Evolutionary conservation across 805 yeast species (phyloP).

Genomic region (Cyberlindnera mrakii): DNA sequence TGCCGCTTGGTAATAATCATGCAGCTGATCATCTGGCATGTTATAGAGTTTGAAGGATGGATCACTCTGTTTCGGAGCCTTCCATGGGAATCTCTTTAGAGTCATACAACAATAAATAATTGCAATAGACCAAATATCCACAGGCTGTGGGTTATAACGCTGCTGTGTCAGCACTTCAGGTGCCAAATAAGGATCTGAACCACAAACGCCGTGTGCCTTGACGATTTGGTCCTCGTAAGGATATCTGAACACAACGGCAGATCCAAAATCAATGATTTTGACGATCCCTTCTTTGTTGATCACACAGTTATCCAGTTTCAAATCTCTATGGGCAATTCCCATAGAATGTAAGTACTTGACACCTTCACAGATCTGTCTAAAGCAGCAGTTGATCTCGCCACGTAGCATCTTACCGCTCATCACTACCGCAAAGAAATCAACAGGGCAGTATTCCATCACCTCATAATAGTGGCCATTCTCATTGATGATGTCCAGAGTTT

Average conservation of each 20-base stretch:
- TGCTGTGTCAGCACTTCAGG: slow-evolving; percentile 60
- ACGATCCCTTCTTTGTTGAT: slow-evolving; percentile 67
- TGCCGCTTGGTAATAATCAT: slow-evolving; percentile 69
- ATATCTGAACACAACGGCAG: slow-evolving; percentile 75
- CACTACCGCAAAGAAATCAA: slow-evolving; percentile 80
- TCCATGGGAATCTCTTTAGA: slow-evolving; percentile 82
- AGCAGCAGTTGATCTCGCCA: slow-evolving; percentile 75
- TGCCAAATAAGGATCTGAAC: slow-evolving; percentile 82
- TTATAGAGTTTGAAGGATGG: slow-evolving; percentile 64
- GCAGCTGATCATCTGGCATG: slow-evolving; percentile 65
- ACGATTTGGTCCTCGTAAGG: slow-evolving; percentile 60
- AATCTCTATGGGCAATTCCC: slow-evolving; percentile 80
- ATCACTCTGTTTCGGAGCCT: slow-evolving; percentile 65
- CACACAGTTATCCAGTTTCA: slow-evolving; percentile 80
- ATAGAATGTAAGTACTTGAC: slow-evolving; percentile 67
- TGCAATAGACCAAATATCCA: slow-evolving; percentile 81
- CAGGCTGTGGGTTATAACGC: slow-evolving; percentile 66
- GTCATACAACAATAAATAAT: slow-evolving; percentile 86
- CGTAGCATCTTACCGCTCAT: slow-evolving; percentile 82
- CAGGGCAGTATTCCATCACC: slow-evolving; percentile 82
- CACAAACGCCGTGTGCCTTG: slow-evolving; percentile 71
- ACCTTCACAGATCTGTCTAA: slow-evolving; percentile 69
- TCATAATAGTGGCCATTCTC: slow-evolving; percentile 65
- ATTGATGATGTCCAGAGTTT: slow-evolving; percentile 61
- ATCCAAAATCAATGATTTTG: slow-evolving; percentile 77